Base-by-base conservation (phyloP, 2,329 filamentous ascomycete species). In the Scleromitrula shiraiana region DNA sequence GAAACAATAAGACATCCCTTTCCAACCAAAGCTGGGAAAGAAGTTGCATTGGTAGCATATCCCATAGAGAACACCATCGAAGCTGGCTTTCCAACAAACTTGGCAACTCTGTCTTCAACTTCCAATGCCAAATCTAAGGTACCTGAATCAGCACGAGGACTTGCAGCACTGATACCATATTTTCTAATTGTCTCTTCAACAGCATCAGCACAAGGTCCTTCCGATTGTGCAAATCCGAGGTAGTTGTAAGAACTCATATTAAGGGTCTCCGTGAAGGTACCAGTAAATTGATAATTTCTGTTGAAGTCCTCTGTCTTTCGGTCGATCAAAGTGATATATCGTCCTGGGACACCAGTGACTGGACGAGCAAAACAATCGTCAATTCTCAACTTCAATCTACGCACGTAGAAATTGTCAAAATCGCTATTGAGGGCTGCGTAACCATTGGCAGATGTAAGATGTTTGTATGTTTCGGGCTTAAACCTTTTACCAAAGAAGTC, bases 211-310 rank as follows among this genome's bases (percentile, higher is more conserved):
- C 93, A 98, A 33, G 93, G 91, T 9, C 93, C 93, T 57, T 97
- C 90, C 0, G 93, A 96, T 67, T 98, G 93, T 43, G 93, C 93
- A 62, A 98, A 98, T 36, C 93, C 93, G 20, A 98, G 85, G 65
- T 98, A 98, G 69, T 98, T 98, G 77, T 98, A 98, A 1, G 93
- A 98, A 72, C 91, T 96, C 84, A 98, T 85, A 70, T 98, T 98
- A 60, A 98, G 73, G 0, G 93, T 97, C 68, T 98, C 88, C 1
- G 91, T 97, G 50, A 80, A 84, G 40, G 88, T 95, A 50, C 93
- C 93, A 2, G 87, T 90, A 67, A 89, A 82, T 64, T 86, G 80
- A 73, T 95, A 98, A 50, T 85, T 83, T 62, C 84, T 77, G 70
- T 98, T 98, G 73, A 88, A 89, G 64, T 98, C 88, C 63, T 91